These are phyloP conservation scores for Phytophthora agathidicida DNA, from an alignment of 352 stramenopile species.

Conservation along the genomic window DNA sequence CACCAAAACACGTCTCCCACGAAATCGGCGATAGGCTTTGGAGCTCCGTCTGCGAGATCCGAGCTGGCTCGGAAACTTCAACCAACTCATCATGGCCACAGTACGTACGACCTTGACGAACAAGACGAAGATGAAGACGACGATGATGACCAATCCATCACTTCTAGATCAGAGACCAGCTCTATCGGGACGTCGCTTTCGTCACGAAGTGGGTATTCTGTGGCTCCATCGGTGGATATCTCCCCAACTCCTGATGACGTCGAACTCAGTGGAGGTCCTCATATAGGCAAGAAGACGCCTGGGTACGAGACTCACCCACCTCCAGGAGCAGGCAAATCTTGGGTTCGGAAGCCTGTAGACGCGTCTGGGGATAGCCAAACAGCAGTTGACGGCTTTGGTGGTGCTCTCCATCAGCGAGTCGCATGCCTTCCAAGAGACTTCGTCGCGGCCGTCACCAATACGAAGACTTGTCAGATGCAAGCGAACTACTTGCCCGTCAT, in stretches of 20 bases:
- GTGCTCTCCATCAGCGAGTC: slow-evolving; percentile 66
- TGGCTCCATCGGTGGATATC: slow-evolving; percentile 50
- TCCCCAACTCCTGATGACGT: slow-evolving; percentile 63
- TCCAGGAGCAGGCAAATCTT: slow-evolving; percentile 64
- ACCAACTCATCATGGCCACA: slow-evolving; percentile 2
- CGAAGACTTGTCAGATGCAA: slow-evolving; percentile 80
- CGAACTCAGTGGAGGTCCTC: slow-evolving; percentile 39
- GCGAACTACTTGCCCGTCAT: slow-evolving; percentile 78
- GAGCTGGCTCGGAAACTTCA: slow-evolving; percentile 15
- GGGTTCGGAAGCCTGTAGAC: slow-evolving; percentile 62
- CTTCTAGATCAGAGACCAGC: slow-evolving; percentile 36
- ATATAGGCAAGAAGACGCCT: slow-evolving; percentile 55
- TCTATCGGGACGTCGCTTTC: slow-evolving; percentile 33
- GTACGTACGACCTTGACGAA: slow-evolving; percentile 11
- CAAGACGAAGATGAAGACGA: slow-evolving; percentile 28
- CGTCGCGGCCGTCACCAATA: slow-evolving; percentile 62
- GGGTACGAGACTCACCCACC: slow-evolving; percentile 62
- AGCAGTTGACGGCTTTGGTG: slow-evolving; percentile 62
- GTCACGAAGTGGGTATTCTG: slow-evolving; percentile 42
- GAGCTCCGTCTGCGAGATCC: slow-evolving; percentile 11
- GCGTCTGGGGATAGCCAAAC: slow-evolving; percentile 62
- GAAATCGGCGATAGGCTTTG: slow-evolving; percentile 5
- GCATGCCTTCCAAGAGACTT: slow-evolving; percentile 75
- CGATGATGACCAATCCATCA: slow-evolving; percentile 29
- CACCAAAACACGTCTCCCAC: slow-evolving; percentile 39